Evolutionary conservation across 2,329 filamentous ascomycete species (phyloP).

Genomic region (Stachybotrys chartarum): DNA sequence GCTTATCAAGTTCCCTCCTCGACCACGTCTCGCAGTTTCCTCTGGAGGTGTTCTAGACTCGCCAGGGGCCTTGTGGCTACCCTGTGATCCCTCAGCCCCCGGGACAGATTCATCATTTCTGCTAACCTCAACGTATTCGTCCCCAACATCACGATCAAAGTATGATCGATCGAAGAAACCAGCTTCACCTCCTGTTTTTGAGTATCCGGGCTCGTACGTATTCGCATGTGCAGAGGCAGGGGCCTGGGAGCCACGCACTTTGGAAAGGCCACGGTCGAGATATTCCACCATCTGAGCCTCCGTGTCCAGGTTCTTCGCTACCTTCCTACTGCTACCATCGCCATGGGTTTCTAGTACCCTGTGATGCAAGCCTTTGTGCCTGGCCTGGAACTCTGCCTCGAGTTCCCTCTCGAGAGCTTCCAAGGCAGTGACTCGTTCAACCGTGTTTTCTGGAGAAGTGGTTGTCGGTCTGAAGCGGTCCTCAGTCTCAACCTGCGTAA

Average conservation of each 20-base stretch:
- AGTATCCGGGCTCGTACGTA: slow-evolving; percentile 17
- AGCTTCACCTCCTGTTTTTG: slow-evolving; percentile 21
- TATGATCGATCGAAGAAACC: slow-evolving; percentile 17
- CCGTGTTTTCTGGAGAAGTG: slow-evolving; percentile 27
- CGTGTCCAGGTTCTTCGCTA: slow-evolving; percentile 32
- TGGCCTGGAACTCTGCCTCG: slow-evolving; percentile 39
- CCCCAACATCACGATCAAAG: slow-evolving; percentile 17
- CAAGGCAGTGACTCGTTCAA: slow-evolving; percentile 32
- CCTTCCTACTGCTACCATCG: slow-evolving; percentile 10
- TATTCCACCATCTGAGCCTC: slow-evolving; percentile 42
- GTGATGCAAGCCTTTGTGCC: slow-evolving; percentile 37
- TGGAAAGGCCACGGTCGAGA: slow-evolving; percentile 37
- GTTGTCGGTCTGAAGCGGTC: slow-evolving; percentile 29
- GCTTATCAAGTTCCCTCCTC: slow-evolving; percentile 23
- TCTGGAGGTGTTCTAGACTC: slow-evolving; percentile 4
- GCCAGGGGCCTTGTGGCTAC: slow-evolving; percentile 9
- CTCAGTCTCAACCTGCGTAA: slow-evolving; percentile 34
- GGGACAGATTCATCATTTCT: slow-evolving; percentile 14
- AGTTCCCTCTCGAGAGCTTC: slow-evolving; percentile 39
- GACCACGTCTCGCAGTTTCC: slow-evolving; percentile 10
- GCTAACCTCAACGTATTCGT: slow-evolving; percentile 27
- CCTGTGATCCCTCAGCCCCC: slow-evolving; percentile 7
- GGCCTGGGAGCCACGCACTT: slow-evolving; percentile 27
- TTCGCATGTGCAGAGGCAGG: slow-evolving; percentile 6
- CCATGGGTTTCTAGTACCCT: slow-evolving; percentile 32